These are phyloP conservation scores for Periconia sp. DNA, from an alignment of 2,329 filamentous ascomycete species.

Conservation along the genomic window DNA sequence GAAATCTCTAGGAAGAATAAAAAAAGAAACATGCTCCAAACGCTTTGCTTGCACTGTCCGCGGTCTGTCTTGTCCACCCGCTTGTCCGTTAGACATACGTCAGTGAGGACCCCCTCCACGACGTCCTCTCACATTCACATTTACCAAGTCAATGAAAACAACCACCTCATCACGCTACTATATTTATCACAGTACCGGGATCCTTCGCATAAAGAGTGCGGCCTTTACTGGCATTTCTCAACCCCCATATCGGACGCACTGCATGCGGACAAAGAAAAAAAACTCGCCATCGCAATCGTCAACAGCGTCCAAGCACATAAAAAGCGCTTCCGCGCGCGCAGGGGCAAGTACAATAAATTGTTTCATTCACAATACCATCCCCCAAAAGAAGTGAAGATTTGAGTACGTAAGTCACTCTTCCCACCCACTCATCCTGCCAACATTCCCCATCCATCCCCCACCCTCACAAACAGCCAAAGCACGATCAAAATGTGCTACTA, in stretches of 20 bases:
- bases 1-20: too few relatives aligned
- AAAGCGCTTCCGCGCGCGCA: background rate
- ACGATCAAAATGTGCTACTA: conserved; percentile 50
- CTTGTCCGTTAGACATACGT: too few relatives aligned
- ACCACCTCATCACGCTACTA: background rate
- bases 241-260: background rate
- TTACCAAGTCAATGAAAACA: background rate
- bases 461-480: background rate
- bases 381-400: too few relatives aligned
- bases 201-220: background rate
- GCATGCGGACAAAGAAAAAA: background rate
- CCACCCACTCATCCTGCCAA: background rate
- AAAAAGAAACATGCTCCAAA: too few relatives aligned
- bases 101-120: too few relatives aligned
- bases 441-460: too few relatives aligned
- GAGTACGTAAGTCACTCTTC: background rate
- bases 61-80: background rate
- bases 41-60: too few relatives aligned
- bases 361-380: background rate
- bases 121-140: background rate
- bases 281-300: background rate
- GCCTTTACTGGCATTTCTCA: background rate
- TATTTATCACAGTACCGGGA: background rate
- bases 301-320: background rate
- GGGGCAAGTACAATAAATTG: background rate